Evolutionary conservation across 192 early-diverging fungal species (phyloP), one percentile per base, ranked within the genome.

Genomic region (Chytriomyces sp.): DNA sequence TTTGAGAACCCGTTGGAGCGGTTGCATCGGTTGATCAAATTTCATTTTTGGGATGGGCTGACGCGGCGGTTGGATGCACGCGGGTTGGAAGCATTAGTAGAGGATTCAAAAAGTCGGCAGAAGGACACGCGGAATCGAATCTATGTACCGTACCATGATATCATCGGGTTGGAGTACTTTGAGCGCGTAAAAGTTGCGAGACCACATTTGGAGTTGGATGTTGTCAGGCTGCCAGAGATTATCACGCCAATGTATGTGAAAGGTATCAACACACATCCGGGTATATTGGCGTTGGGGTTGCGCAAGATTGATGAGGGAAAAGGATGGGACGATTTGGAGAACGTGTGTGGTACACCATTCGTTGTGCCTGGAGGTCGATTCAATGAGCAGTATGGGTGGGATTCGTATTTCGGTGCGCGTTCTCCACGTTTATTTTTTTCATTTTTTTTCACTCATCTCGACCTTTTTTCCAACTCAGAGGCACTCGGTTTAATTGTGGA

Each of bases 301-400:
- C 69, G 82, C 47, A 62, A 81, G 66, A 65, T 69, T 9, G 26
- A 75, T 46, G 24, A 18, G 11, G 8, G n/a, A 3, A 44, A 20
- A 7, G 73, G 73, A 8, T 75, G 73, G 73, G 63, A 75, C 44
- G 63, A 69, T 10, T 62, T 81, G 35, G 60, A 72, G 9, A 77
- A 75, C 53, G 80, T 83, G 45, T 72, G 83, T 24, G 85, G 87
- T 0, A 90, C 96, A 23, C 95, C 95, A 0, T 99, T 99, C 79
- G 94, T 97, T 16, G 97, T 99, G 0, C 98, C 97, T 0, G 98
- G 98, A 16, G 98, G 98, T 18, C 90, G 98, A 6, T 99, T 98
- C 86, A 99, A 98, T 81, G 98, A 99, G 83, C 97, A 96, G 92
- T 99, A 99, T 82, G 97, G 96, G 0, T 99, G 97, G 97, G 97